A percentile compares a stretch with the other conserved stretches of the same genome.
phyloP scores from a whole-genome alignment of 306 rosid genomes.

The Medicago arabica region DNA sequence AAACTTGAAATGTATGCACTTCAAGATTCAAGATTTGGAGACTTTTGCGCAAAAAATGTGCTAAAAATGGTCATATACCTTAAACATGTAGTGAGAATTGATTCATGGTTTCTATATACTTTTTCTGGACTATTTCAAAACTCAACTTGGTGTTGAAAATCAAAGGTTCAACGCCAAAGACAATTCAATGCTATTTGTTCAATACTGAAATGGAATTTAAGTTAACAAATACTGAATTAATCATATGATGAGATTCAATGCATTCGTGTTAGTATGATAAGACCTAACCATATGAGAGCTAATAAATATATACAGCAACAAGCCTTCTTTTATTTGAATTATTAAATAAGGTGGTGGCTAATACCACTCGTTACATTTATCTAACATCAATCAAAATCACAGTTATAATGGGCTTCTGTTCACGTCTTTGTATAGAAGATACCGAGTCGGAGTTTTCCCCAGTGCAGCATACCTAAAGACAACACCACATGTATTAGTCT shows the following conservation, averaged over 20 bases:
- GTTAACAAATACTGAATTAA: conserved; percentile 23
- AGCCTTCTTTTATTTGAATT: conserved; percentile 27
- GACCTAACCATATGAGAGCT: conserved; percentile 6
- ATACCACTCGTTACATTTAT: conserved; percentile 23
- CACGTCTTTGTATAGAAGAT: conserved; percentile 88
- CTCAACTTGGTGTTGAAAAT: conserved; percentile 1
- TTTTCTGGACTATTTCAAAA: conserved; percentile 6
- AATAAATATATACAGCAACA: conserved; percentile 28
- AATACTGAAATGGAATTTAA: conserved; percentile 3
- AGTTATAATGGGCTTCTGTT: conserved; percentile 73
- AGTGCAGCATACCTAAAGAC: conserved; percentile 90
- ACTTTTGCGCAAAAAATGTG: not conserved
- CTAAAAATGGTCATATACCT: not conserved
- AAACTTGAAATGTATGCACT: not conserved
- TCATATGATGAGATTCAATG: not conserved
- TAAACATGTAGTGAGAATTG: not conserved
- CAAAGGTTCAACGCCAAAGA: not conserved
- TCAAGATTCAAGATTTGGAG: not conserved
- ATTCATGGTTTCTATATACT: not conserved
- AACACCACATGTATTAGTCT: conserved; percentile 15
- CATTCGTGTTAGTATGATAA: not conserved
- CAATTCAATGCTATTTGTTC: conserved; percentile 4
- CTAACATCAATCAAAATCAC: conserved; percentile 33
- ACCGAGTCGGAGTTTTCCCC: conserved; percentile 81
- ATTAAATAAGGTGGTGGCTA: conserved; percentile 25